Percentiles rank a stretch among this genome's conserved stretches.
These are phyloP conservation scores for Paramecium biaurelia DNA, from an alignment of 73 alveolate species.

Conservation along the genomic window DNA sequence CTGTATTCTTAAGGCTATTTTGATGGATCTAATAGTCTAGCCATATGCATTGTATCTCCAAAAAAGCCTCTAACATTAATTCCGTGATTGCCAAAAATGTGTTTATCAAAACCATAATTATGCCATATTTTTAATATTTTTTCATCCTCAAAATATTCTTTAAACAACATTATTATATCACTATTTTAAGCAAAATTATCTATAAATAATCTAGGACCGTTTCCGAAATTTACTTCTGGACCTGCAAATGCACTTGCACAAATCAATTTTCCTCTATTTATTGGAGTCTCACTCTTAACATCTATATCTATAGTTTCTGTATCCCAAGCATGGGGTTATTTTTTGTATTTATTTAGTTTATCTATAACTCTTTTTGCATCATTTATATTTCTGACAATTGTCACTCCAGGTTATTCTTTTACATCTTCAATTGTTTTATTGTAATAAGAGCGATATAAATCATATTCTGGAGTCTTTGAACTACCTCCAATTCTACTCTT, in stretches of 20 bases:
- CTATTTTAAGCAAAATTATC: slow-evolving; percentile 84
- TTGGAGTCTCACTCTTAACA: slow-evolving; percentile 81
- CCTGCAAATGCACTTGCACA: slow-evolving; percentile 90
- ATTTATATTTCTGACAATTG: slow-evolving; percentile 72
- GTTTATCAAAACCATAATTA: slow-evolving; percentile 91
- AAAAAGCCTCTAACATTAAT: slow-evolving; percentile 86
- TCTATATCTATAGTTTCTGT: slow-evolving; percentile 86
- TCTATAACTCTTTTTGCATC: slow-evolving; percentile 76
- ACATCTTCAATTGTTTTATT: background rate
- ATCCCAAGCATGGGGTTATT: slow-evolving; percentile 93
- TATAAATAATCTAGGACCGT: slow-evolving; percentile 88
- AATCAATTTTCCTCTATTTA: slow-evolving; percentile 79
- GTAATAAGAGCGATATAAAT: slow-evolving; percentile 3
- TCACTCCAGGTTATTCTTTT: slow-evolving; percentile 65
- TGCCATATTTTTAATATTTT: slow-evolving; percentile 79
- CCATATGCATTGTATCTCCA: slow-evolving; percentile 95
- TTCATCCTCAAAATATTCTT: slow-evolving; percentile 83
- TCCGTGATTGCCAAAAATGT: slow-evolving; percentile 79
- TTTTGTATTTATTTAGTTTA: slow-evolving; percentile 58
- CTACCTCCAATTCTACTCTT: slow-evolving; percentile 35
- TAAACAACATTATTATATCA: slow-evolving; percentile 71
- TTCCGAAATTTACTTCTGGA: slow-evolving; percentile 93
- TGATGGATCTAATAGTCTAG: slow-evolving; percentile 89
- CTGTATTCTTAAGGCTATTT: slow-evolving; percentile 76
- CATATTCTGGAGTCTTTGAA: slow-evolving; percentile 45